Evolutionary conservation across 768 basidiomycete species (phyloP), one percentile per base, ranked within the genome.

Genomic region (Kwoniella newhampshirensis): DNA sequence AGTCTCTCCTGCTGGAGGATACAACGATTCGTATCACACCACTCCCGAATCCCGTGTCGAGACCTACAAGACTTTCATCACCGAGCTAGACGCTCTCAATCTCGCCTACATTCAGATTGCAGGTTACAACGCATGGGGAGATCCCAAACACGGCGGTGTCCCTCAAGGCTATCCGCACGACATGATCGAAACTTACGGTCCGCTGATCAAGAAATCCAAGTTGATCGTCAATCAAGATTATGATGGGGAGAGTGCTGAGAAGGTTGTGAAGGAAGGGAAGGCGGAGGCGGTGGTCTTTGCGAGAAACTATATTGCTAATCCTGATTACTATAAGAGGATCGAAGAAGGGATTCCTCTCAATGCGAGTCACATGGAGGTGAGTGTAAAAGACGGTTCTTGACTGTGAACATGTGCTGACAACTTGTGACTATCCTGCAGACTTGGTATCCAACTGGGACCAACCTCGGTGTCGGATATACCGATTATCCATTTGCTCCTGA

Each of bases 81-180:
- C 30, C 6, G 42, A 53, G 51, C 42, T 59, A 13, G 44, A 59
- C 36, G 37, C 20, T 4, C 41, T 59, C 21, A 41, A 36, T 39
- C 57, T 53, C 51, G 57, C 57, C 20, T 59, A 59, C 25, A 53
- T 59, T 27, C 57, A 59, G 46, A 5, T 59, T 27, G 28, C 41
- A 15, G 5, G 32, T 4, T 53, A 59, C 40, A 50, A 54, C 39
- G 27, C 51, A 4, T 43, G 21, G 15, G 50, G 54, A 7, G 57
- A 59, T 32, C 50, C 39, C 15, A 20, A 53, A 18, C 28, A n/a
- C 39, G 51, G 25, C 32, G 57, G 57, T 23, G 57, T 43, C 32
- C 54, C 42, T 27, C 57, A 50, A 39, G 57, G 48, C 3, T 54
- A 21, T 27, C 27, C 11, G n/a, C 57, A 53, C 26, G 57, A 59